A percentile compares a stretch with the other conserved stretches of the same genome.
Evolutionary conservation across 345 rosid genomes (phyloP).

Genomic region (Angophora floribunda): DNA sequence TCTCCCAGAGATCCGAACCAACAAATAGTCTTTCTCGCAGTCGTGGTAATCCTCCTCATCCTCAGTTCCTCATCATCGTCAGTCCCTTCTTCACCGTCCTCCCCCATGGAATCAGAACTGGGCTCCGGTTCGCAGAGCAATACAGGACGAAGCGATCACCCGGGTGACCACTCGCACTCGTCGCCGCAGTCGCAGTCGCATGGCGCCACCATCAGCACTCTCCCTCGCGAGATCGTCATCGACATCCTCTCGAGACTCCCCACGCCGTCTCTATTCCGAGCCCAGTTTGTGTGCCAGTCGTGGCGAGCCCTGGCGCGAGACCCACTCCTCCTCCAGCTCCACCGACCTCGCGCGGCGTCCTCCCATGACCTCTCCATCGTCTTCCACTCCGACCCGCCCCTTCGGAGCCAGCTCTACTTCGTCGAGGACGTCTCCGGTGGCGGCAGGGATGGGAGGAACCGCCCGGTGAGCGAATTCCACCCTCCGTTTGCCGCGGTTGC

Average conservation of each 20-base stretch:
- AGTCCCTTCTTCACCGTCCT: too few relatives aligned
- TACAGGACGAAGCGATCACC: too few relatives aligned
- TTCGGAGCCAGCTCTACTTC: slow-evolving; percentile 41
- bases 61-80: too few relatives aligned
- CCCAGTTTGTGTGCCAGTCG: slow-evolving; percentile 38
- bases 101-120: too few relatives aligned
- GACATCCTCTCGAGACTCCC: slow-evolving; percentile 65
- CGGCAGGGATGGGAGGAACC: not conserved
- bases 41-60: too few relatives aligned
- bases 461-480: slow-evolving; percentile 22
- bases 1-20: too few relatives aligned
- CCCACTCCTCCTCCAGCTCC: slow-evolving; percentile 14
- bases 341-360: slow-evolving; percentile 1
- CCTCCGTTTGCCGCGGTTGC: slow-evolving; percentile 19
- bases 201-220: not conserved
- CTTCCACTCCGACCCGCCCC: slow-evolving; percentile 45
- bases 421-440: slow-evolving; percentile 23
- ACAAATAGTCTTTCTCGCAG: too few relatives aligned
- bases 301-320: slow-evolving; percentile 38
- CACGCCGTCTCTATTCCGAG: slow-evolving; percentile 34
- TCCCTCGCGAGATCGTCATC: slow-evolving; percentile 41
- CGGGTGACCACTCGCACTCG: too few relatives aligned
- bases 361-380: slow-evolving; percentile 31
- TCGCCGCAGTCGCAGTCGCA: not conserved
- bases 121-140: too few relatives aligned